Evolutionary conservation across 495 filamentous ascomycete genomes (phyloP), one percentile per base, ranked within the genome.

Genomic region (Immersiella caudata): DNA sequence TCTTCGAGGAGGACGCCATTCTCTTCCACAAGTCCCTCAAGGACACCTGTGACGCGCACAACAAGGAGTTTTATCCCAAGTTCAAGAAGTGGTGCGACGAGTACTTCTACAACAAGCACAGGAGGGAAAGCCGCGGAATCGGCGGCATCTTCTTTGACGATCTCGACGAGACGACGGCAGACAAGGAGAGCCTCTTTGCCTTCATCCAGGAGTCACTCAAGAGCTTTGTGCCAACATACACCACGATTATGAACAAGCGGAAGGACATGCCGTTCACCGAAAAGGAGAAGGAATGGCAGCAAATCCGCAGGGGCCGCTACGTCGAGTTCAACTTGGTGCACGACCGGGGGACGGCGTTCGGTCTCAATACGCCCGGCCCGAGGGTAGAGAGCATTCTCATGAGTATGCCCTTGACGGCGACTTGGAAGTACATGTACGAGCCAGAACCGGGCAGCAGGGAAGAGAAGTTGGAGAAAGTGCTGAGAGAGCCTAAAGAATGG

Each of bases 141-240:
- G 95, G 95, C 35, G 95, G 95, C 22, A 98, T 99, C 76, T 99
- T 99, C 85, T 99, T 99, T 73, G 95, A 99, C 77, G 95, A 99
- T 73, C 82, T 98, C 22, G 95, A 98, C 76, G 91, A 93, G 69
- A 84, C 86, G 0, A 88, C 92, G 73, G 74, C 74, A 8, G 93
- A 95, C 67, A 91, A 93, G 72, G 94, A 97, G 77, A 90, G 94
- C 64, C 84, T 94, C 0, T 97, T 98, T 74, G 87, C 90, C n/a
- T 99, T 97, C 70, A 88, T 94, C 57, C 90, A 93, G 67, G 90
- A 91, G 68, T 91, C 91, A 64, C 80, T 97, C 33, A 85, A 87
- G 50, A 91, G 93, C 22, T 99, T 98, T 80, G 80, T 98, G 27
- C 95, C 95, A 0, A 91, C 90, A 6, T 99, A 99, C 76, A 69